Evolutionary conservation across 2,329 filamentous ascomycete genomes (phyloP).

Genomic region (Diaporthe vexans): DNA sequence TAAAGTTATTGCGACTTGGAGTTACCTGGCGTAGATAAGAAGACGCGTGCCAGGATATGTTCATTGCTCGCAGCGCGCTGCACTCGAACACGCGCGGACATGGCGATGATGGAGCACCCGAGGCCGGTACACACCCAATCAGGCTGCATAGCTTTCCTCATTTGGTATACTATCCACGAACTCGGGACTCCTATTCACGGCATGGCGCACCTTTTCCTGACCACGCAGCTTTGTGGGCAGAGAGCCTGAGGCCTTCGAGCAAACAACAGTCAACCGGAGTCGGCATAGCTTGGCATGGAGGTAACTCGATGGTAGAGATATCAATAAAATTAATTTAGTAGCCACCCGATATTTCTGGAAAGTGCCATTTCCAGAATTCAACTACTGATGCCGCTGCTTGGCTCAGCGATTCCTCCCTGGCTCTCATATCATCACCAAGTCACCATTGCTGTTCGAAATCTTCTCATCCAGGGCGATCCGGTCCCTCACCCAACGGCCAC

Average conservation of each 20-base stretch:
- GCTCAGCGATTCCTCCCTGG: background rate
- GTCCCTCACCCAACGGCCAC: conserved; percentile 43
- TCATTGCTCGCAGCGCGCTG: background rate
- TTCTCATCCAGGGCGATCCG: conserved; percentile 45
- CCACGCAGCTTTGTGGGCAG: background rate
- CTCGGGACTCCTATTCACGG: no score
- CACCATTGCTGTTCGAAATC: conserved; percentile 44
- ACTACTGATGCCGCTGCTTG: background rate
- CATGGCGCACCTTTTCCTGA: background rate
- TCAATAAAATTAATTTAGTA: background rate
- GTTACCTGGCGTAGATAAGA: background rate
- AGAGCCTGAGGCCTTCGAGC: background rate
- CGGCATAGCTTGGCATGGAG: no score
- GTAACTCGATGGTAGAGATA: no score
- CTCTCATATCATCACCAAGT: conserved; percentile 60
- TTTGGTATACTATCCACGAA: no score
- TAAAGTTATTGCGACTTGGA: background rate
- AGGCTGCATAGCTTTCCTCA: no score
- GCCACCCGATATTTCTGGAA: no score
- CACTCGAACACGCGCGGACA: background rate
- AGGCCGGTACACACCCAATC: background rate
- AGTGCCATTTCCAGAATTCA: no score
- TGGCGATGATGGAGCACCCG: background rate
- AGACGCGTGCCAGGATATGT: background rate
- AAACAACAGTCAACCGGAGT: no score